These are phyloP conservation scores for Penicillium atrosanguineum DNA, from an alignment of 495 filamentous ascomycete genomes.

Conservation along the genomic window DNA sequence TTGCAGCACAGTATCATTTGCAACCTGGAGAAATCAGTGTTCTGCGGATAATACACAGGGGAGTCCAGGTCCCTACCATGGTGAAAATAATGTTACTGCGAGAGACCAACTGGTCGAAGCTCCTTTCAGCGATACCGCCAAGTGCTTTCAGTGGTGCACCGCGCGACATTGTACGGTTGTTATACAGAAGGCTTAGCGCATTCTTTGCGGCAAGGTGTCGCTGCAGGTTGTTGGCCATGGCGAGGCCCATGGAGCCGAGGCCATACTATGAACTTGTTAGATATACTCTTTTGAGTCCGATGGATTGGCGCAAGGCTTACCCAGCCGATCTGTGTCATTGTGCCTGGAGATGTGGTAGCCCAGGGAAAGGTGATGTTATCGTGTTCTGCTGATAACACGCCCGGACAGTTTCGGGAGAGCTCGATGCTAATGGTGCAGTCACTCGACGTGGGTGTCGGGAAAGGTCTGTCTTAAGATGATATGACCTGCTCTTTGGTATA, in stretches of 20 bases:
- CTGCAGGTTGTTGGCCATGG: slow-evolving; percentile 49
- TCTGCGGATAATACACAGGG: background rate
- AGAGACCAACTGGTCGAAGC: slow-evolving; percentile 35
- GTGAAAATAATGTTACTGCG: slow-evolving; percentile 46
- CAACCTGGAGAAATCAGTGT: slow-evolving; percentile 26
- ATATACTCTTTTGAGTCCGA: background rate
- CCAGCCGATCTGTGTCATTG: slow-evolving; percentile 44
- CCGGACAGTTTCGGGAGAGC: background rate
- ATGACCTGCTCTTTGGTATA: background rate
- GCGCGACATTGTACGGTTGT: slow-evolving; percentile 45
- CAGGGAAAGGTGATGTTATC: background rate
- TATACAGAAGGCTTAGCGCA: slow-evolving; percentile 36
- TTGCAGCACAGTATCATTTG: slow-evolving; percentile 41
- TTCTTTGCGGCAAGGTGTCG: slow-evolving; percentile 40
- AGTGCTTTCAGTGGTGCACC: slow-evolving; percentile 34
- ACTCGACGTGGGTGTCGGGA: background rate
- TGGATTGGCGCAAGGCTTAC: slow-evolving; percentile 14
- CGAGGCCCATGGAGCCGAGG: slow-evolving; percentile 50
- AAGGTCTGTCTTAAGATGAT: background rate
- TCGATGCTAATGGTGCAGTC: background rate
- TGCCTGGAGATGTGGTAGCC: slow-evolving; percentile 3
- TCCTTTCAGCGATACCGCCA: slow-evolving; percentile 33
- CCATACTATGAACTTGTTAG: slow-evolving; percentile 34
- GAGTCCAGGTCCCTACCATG: slow-evolving; percentile 27
- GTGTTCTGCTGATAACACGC: background rate